These are phyloP conservation scores for Populus alba DNA, from an alignment of 345 rosid species.

Conservation along the genomic window DNA sequence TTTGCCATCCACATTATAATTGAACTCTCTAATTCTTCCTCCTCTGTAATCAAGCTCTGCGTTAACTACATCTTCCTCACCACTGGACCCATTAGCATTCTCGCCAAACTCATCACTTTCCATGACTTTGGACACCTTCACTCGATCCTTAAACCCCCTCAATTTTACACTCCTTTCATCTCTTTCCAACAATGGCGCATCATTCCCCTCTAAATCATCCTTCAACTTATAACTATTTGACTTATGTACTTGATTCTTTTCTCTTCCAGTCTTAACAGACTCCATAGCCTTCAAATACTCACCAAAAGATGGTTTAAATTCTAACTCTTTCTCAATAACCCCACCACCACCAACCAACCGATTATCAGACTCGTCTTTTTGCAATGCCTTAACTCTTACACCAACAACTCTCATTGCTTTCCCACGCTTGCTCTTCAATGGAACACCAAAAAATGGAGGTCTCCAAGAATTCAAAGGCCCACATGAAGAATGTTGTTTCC, in stretches of 20 bases:
- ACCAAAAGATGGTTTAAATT: conserved; percentile 69
- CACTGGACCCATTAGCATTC: conserved; percentile 13
- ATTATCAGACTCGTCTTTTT: conserved; percentile 23
- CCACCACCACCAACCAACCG: conserved; percentile 33
- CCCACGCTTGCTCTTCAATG: conserved; percentile 22
- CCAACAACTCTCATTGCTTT: conserved; percentile 26
- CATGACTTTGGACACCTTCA: conserved; percentile 3
- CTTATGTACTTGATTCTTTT: too few relatives aligned
- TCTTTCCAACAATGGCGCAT: too few relatives aligned
- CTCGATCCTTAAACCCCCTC: conserved; percentile 25
- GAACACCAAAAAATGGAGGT: conserved; percentile 20
- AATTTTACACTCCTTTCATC: too few relatives aligned
- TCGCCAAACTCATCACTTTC: conserved; percentile 3
- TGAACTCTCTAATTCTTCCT: conserved; percentile 10
- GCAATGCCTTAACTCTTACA: conserved; percentile 28
- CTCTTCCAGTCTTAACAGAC: conserved; percentile 51
- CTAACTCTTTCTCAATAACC: conserved; percentile 43
- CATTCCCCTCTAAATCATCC: too few relatives aligned
- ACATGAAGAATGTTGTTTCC: conserved; percentile 25
- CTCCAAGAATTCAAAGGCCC: conserved; percentile 25
- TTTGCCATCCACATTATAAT: conserved; percentile 7
- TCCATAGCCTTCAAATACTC: conserved; percentile 82
- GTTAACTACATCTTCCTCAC: background rate
- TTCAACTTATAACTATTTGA: too few relatives aligned
- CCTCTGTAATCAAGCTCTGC: conserved; percentile 7